These are phyloP conservation scores for Mrakia gelida DNA, from an alignment of 768 basidiomycete species.

Conservation along the genomic window DNA sequence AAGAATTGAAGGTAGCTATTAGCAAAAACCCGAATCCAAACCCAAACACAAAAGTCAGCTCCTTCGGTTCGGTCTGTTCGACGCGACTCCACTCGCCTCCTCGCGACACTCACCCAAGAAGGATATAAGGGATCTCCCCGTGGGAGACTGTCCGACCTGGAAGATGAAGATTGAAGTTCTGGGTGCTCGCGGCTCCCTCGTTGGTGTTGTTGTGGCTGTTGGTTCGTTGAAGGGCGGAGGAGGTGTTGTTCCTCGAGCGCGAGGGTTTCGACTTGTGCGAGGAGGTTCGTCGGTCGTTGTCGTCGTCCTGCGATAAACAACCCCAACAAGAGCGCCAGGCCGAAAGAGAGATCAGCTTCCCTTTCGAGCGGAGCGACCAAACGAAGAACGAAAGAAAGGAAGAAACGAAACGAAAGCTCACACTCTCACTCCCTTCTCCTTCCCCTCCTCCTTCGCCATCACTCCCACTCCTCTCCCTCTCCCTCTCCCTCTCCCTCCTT, in stretches of 20 bases:
- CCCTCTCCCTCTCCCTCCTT: background rate
- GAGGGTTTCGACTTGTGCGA: background rate
- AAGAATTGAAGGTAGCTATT: conserved; percentile 87
- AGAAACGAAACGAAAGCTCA: background rate
- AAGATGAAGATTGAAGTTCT: conserved; percentile 41
- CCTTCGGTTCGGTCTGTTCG: too few species aligned
- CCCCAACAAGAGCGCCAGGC: background rate
- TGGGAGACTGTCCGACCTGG: conserved; percentile 38
- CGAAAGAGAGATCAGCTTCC: background rate
- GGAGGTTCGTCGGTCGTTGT: background rate
- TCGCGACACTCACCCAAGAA: conserved; percentile 65
- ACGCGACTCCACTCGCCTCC: too few species aligned
- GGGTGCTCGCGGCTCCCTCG: conserved; percentile 12
- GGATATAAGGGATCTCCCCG: conserved; percentile 60
- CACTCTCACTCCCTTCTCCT: background rate
- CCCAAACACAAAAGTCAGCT: background rate
- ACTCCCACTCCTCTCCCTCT: background rate
- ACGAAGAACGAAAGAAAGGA: too few species aligned
- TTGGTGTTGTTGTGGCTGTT: background rate
- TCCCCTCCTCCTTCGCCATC: background rate
- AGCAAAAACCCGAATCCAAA: background rate
- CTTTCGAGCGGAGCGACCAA: too few species aligned
- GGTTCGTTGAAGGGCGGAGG: background rate
- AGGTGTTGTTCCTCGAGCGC: background rate
- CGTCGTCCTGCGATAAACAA: background rate